phyloP scores from a whole-genome alignment of 768 basidiomycete species.

The Tulasnella sp. region DNA sequence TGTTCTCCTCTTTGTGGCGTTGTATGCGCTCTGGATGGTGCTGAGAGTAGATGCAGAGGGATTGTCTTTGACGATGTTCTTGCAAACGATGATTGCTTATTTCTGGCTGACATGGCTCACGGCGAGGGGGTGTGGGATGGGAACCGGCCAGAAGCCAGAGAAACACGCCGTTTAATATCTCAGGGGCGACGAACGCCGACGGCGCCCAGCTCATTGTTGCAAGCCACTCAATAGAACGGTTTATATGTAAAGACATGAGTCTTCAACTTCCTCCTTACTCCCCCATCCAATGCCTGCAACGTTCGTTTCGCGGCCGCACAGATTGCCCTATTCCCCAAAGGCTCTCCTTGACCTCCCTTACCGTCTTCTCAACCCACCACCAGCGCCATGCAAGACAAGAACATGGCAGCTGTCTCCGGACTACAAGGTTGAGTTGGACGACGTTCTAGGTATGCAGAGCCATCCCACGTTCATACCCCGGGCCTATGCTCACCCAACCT shows the following conservation, averaged over 20 bases:
- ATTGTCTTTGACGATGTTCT: neutral
- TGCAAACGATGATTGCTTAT: neutral
- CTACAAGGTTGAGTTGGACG: conserved; percentile 10
- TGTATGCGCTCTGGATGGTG: conserved; percentile 1
- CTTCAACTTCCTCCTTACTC: neutral
- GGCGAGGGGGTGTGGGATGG: neutral
- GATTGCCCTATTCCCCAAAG: neutral
- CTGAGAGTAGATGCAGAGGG: neutral
- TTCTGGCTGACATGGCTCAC: neutral
- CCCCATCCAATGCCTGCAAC: neutral
- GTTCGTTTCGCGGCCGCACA: neutral
- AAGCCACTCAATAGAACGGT: neutral
- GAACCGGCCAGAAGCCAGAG: neutral
- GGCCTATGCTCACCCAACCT: too few relatives aligned
- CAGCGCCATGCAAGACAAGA: conserved; percentile 8
- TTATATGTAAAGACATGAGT: neutral
- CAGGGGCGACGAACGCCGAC: neutral
- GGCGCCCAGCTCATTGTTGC: neutral
- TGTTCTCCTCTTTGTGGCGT: neutral
- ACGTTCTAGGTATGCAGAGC: conserved; percentile 9
- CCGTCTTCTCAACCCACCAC: conserved; percentile 15
- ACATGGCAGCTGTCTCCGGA: neutral
- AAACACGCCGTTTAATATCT: neutral
- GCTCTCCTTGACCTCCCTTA: conserved; percentile 5
- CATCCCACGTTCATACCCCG: neutral